Evolutionary conservation across 768 basidiomycete genomes (phyloP).

Genomic region (Pulveroboletus sp.): DNA sequence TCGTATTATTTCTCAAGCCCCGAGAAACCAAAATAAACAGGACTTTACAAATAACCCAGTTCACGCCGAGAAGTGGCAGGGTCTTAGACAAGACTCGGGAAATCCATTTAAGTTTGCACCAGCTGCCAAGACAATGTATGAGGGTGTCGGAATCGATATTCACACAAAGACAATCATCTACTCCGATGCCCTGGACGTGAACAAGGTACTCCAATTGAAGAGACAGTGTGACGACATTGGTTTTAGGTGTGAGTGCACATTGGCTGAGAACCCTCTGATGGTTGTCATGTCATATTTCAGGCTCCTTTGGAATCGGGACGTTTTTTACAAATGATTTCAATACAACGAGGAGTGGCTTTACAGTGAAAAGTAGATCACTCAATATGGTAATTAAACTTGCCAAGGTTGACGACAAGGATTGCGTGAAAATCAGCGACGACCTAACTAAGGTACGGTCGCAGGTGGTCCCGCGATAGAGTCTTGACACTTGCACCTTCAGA

Average conservation of each 20-base stretch:
- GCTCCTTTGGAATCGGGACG: slow-evolving; percentile 91
- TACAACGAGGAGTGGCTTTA: slow-evolving; percentile 37
- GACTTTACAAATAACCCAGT: slow-evolving; percentile 54
- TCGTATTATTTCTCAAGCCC: background rate
- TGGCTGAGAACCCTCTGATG: too few species aligned
- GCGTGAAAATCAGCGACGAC: slow-evolving; percentile 95
- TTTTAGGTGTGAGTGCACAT: slow-evolving; percentile 45
- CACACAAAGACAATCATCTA: slow-evolving; percentile 69
- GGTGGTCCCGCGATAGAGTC: background rate
- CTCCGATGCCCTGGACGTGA: slow-evolving; percentile 75
- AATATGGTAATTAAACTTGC: slow-evolving; percentile 96
- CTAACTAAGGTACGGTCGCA: slow-evolving; percentile 56
- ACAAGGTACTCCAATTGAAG: slow-evolving; percentile 66
- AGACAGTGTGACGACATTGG: slow-evolving; percentile 70
- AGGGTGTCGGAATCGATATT: slow-evolving; percentile 62
- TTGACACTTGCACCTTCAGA: slow-evolving; percentile 37
- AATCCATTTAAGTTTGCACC: slow-evolving; percentile 81
- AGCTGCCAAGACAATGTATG: slow-evolving; percentile 67
- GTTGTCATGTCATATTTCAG: slow-evolving; percentile 34
- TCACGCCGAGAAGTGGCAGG: slow-evolving; percentile 69
- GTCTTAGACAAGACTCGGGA: slow-evolving; percentile 91
- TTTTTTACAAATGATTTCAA: slow-evolving; percentile 86
- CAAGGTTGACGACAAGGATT: slow-evolving; percentile 65
- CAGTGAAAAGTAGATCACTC: slow-evolving; percentile 69
- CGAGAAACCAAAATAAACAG: slow-evolving; percentile 29